Conservation (phyloP, 2,329 filamentous ascomycete genomes). For the Fusarium denticulatum region DNA sequence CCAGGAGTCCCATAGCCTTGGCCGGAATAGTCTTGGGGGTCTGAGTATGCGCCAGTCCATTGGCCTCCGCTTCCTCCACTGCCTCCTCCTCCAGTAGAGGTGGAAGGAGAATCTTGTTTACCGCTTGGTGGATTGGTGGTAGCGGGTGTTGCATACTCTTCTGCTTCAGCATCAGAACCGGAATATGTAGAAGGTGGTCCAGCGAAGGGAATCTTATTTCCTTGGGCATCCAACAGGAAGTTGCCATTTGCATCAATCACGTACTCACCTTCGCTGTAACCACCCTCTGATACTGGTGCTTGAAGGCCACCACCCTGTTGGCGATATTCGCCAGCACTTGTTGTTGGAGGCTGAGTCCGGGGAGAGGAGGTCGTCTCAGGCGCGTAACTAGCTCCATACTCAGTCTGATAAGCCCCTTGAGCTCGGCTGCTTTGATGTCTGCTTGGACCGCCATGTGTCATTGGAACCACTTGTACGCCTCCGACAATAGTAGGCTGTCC, state of each 20-base stretch:
- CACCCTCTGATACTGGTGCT: conserved; percentile 63
- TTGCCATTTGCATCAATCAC: conserved; percentile 69
- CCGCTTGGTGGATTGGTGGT: conserved; percentile 54
- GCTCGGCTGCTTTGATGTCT: conserved; percentile 60
- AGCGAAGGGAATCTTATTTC: conserved; percentile 66
- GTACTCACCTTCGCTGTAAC: conserved; percentile 78
- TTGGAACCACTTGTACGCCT: conserved; percentile 94
- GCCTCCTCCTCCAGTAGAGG: conserved; percentile 47
- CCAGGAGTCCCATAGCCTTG: conserved; percentile 72
- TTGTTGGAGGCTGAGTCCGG: conserved; percentile 50
- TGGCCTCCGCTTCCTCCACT: conserved; percentile 52
- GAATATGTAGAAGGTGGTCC: conserved; percentile 56
- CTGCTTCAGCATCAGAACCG: conserved; percentile 62
- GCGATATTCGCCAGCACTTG: conserved; percentile 43
- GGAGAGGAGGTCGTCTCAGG: conserved; percentile 55
- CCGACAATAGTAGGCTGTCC: conserved; percentile 90
- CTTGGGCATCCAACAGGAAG: conserved; percentile 69
- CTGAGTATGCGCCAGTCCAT: conserved; percentile 55
- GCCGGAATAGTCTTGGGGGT: conserved; percentile 70
- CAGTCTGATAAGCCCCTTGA: conserved; percentile 42
- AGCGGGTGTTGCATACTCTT: conserved; percentile 67
- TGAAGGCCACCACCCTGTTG: conserved; percentile 36
- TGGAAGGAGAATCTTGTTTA: conserved; percentile 46
- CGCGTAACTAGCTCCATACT: conserved; percentile 46
- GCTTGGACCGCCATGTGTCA: conserved; percentile 76